Evolutionary conservation across 2,329 filamentous ascomycete species (phyloP).

Genomic region (Fusarium sp.): DNA sequence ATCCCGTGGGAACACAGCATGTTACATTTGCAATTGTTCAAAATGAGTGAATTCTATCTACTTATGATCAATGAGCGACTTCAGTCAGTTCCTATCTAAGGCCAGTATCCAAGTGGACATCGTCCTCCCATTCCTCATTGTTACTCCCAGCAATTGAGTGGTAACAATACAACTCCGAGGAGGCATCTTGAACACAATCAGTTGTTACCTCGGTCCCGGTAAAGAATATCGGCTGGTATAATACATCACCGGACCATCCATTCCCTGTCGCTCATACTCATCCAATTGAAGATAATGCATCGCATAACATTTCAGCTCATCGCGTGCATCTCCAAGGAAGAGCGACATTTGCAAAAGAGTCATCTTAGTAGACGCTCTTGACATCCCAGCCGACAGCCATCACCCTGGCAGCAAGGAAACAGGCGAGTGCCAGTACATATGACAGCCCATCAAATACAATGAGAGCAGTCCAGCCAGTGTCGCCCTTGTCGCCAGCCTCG

Average conservation of each 20-base stretch:
- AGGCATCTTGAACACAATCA: constrained; percentile 1
- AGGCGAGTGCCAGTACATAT: constrained; percentile 29
- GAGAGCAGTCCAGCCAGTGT: constrained; percentile 48
- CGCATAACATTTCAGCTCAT: constrained; percentile 21
- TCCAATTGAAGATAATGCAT: background rate
- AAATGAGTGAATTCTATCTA: constrained; percentile 1
- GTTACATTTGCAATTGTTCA: background rate
- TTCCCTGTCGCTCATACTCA: background rate
- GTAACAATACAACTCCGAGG: constrained; percentile 2
- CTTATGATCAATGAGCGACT: background rate
- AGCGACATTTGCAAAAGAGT: background rate
- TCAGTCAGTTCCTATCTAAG: background rate
- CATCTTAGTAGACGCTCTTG: constrained; percentile 24
- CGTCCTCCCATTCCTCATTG: background rate
- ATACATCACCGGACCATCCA: constrained; percentile 15
- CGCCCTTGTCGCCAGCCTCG: constrained; percentile 38
- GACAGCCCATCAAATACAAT: constrained; percentile 50
- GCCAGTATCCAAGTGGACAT: background rate
- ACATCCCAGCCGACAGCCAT: constrained; percentile 30
- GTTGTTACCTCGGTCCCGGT: constrained; percentile 9
- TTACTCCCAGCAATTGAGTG: background rate
- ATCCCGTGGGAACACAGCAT: constrained; percentile 5
- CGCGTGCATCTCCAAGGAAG: background rate
- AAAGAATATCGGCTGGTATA: constrained; percentile 3
- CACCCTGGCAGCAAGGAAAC: constrained; percentile 28